Percentiles rank a stretch among this genome's conserved stretches.
Conservation (phyloP, 2,329 filamentous ascomycete genomes). For the Botrytis deweyae region DNA sequence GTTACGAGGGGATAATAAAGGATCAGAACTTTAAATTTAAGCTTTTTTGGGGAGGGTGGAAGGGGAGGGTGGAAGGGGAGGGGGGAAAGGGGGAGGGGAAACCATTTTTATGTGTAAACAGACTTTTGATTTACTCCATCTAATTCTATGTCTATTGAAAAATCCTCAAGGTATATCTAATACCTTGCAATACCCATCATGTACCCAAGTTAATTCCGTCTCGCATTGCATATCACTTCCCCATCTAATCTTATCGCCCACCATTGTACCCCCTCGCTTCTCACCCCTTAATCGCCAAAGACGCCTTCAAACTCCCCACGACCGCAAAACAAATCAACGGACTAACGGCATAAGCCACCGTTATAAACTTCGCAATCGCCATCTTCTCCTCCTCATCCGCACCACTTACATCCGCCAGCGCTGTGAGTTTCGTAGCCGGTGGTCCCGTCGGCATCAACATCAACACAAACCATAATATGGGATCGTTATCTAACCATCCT, state of each 20-base stretch:
- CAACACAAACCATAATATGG: slow-evolving; percentile 63
- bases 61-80: no score
- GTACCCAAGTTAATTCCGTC: no score
- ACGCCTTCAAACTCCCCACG: slow-evolving; percentile 41
- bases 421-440: slow-evolving; percentile 49
- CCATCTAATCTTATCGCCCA: neutral
- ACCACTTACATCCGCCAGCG: slow-evolving; percentile 46
- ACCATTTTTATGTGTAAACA: neutral
- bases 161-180: neutral
- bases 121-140: neutral
- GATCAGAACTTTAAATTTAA: neutral
- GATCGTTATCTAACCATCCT: slow-evolving; percentile 52
- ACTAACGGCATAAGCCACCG: slow-evolving; percentile 43
- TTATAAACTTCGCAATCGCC: slow-evolving; percentile 47
- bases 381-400: slow-evolving; percentile 43
- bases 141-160: neutral
- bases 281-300: slow-evolving; percentile 32
- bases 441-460: slow-evolving; percentile 51
- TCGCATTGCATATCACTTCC: no score
- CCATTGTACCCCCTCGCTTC: neutral
- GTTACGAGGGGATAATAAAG: neutral
- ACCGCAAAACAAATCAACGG: slow-evolving; percentile 43
- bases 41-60: no score
- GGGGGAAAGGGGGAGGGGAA: no score
- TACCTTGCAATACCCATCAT: neutral